phyloP scores from a whole-genome alignment of 2,329 filamentous ascomycete genomes.

The Delphinella strobiligena region DNA sequence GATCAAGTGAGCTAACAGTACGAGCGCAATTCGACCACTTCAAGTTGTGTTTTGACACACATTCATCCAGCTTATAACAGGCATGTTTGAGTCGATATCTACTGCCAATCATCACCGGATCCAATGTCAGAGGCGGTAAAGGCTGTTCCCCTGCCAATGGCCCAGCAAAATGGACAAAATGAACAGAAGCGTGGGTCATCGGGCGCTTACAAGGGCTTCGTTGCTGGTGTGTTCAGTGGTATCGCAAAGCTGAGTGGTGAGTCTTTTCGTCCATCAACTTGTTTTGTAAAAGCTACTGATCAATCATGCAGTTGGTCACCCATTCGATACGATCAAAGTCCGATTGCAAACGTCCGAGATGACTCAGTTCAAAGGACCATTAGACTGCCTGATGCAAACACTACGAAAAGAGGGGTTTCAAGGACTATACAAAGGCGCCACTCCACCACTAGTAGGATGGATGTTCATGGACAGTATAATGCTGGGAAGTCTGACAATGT shows the following conservation, averaged over 20 bases:
- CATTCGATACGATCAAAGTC: slow-evolving; percentile 94
- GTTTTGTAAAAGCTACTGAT: not conserved
- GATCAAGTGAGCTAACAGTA: no score
- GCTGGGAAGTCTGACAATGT: slow-evolving; percentile 84
- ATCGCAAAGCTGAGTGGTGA: slow-evolving; percentile 77
- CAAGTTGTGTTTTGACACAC: no score
- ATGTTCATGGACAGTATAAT: slow-evolving; percentile 96
- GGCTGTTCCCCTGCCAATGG: not conserved
- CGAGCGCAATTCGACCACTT: no score
- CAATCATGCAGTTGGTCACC: slow-evolving; percentile 41
- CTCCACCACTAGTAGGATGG: slow-evolving; percentile 83
- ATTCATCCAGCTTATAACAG: no score
- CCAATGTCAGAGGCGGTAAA: not conserved
- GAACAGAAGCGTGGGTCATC: not conserved
- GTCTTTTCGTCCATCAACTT: slow-evolving; percentile 22
- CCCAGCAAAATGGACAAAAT: not conserved
- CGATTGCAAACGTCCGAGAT: slow-evolving; percentile 76
- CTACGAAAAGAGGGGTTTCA: slow-evolving; percentile 71
- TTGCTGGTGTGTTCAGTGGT: slow-evolving; percentile 90
- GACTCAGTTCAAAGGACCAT: slow-evolving; percentile 68
- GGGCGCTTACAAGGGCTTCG: slow-evolving; percentile 72
- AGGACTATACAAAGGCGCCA: slow-evolving; percentile 85
- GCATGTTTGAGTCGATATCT: not conserved
- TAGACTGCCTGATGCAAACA: slow-evolving; percentile 78
- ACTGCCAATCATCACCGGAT: not conserved